Base-by-base conservation (phyloP, 2,329 filamentous ascomycete species). In the Ceratocystis albifundus region DNA sequence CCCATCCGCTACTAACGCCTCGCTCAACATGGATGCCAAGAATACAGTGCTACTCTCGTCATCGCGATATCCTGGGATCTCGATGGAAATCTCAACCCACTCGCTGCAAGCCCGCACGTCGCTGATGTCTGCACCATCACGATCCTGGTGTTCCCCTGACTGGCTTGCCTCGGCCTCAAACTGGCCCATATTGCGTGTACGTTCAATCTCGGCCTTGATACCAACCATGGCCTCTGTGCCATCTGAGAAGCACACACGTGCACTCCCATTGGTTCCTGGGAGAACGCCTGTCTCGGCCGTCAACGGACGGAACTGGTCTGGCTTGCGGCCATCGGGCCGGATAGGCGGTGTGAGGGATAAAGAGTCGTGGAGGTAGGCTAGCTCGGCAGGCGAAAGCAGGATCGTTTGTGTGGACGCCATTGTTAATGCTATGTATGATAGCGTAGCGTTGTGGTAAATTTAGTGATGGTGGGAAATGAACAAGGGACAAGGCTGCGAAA, bases 171-270 rank as follows among this genome's bases (percentile, higher is more conserved):
- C 71, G 64, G 69, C 72, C 53, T 69, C 70, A 48, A 71, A 70
- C 20, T 71, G 69, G 45, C 68, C 59, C 67, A 71, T 69, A 63
- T 71, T 68, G 15, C 68, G 70, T 61, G 87, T 90, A 78, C 84
- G 87, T 75, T 96, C 91, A 3, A 97, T 89, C 77, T 97, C 93
- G 0, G 90, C 91, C 77, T 97, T 99, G 69, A 96, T 87, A 59
- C 94, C 94, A 4, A 96, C 94, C 69, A 99, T 88, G 5, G 94
- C 94, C 76, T 99, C 94, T 1, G 91, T 96, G 63, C 94, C 94
- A 75, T 99, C 94, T 2, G 91, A 86, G 74, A 97, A 95, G 70
- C 93, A 96, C 61, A 99, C 88, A 44, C 95, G 85, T 68, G 94
- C 93, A 76, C 89, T 95, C 69, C 94, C 94, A 73, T 97, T 96